Evolutionary conservation across 2,329 filamentous ascomycete genomes (phyloP), one percentile per base, ranked within the genome.

Genomic region (Paraconiothyrium brasiliense): DNA sequence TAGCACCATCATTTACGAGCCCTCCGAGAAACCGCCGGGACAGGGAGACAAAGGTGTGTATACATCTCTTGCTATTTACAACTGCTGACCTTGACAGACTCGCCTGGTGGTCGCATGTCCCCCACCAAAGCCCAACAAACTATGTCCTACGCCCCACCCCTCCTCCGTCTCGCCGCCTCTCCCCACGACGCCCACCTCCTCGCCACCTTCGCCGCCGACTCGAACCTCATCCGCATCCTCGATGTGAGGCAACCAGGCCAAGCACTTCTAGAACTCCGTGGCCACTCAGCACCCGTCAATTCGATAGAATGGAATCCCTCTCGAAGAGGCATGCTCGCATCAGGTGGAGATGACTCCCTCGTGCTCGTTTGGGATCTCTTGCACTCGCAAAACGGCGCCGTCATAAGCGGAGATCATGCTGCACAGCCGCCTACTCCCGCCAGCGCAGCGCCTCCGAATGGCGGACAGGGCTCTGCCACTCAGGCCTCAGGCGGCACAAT

Each of bases 1-100:
- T 78, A 97, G 94, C 68, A 99, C 95, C 54, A 99, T 99, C 77
- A 99, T 99, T 67, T 99, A 99, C 78, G 95, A 99, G 79, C 95
- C 95, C 4, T 94, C 92, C 0, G 91, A 93, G 68, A 97, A 97
- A 81, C 89, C 90, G 20, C 64, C 67, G 24, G 82, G 69, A 30
- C 72, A 83, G 32, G 84, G 85, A 54, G 79, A 79, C 46, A 83
- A 81, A 73, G 75, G 81, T 82, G 64, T 57, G 77, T 63, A 8
- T 9, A 7, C 30, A 30, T 20, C 16, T 27, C n/a, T 20, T 8
- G 27, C 34, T 5, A 47, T 5, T 20, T 13, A 4, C 9, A 8
- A 16, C 27, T 46, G 14, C 57, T 61, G 60, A 66, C 57, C 66
- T 5, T 3, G 1, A 47, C 32, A 76, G 84, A 81, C 52, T 80